Evolutionary conservation across 2,329 filamentous ascomycete species (phyloP), one percentile per base, ranked within the genome.

Genomic region (Byssochlamys sp.): DNA sequence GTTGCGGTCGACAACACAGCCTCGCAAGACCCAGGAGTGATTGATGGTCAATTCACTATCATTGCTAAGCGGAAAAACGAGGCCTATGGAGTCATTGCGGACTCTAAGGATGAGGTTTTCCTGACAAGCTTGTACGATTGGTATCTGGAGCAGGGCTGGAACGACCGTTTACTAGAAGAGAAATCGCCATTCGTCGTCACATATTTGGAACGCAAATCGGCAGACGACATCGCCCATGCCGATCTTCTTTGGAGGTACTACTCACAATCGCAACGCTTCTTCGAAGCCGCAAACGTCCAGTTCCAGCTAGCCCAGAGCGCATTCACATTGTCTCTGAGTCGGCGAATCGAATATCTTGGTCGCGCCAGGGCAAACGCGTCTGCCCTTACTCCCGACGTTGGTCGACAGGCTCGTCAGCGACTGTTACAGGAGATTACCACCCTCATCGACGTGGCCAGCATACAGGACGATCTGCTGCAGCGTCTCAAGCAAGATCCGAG

Each of bases 61-160:
- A 83, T 89, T 24, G 85, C 86, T 1, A 91, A 86, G 52, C 90
- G 94, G 71, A 84, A 89, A 62, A 83, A 84, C 54, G 92, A 99
- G 75, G 92, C 94, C 0, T 96, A 97, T 73, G 84, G 86, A 51
- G 89, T 96, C 2, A 91, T 99, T 65, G 90, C 95, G 68, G 83
- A 82, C 58, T 95, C 92, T 0, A 83, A 87, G 12, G 94, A 99
- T 64, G 90, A 96, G 67, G 89, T 96, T 3, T 99, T 99, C 77
- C 88, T 97, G 71, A 95, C 90, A 60, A 90, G 90, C 66, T 80
- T 99, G n/a, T 99, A 96, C 70, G 91, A 96, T 67, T 99, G 94
- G 92, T 99, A 99, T 73, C 85, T 97, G 63, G 76, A 82, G 56
- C 86, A 91, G 70, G 87, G 88, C 19, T 91, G 89, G 85, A 88